Percentiles rank a stretch among this genome's conserved stretches.
These are phyloP conservation scores for Plasmodium berghei DNA, from an alignment of 169 alveolate species.

Conservation along the genomic window DNA sequence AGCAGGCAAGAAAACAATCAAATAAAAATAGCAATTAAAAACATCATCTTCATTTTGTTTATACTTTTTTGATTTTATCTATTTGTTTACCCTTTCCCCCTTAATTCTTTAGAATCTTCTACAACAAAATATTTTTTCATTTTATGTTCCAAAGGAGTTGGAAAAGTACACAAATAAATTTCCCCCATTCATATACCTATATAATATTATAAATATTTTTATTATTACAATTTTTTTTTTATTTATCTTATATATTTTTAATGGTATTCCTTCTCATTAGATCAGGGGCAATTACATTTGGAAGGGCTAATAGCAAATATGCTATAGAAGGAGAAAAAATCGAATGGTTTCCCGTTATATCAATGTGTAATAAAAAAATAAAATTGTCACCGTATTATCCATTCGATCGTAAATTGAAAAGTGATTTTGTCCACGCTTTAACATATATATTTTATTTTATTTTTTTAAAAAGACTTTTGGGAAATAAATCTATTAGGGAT, in stretches of 20 bases:
- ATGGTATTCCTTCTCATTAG: not conserved
- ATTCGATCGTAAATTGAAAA: too few relatives aligned
- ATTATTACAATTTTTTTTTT: not conserved
- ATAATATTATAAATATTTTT: not conserved
- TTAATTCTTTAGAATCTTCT: conserved; percentile 77
- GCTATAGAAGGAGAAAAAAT: conserved; percentile 86
- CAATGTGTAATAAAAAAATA: conserved; percentile 80
- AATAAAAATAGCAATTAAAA: not conserved
- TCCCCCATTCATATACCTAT: not conserved
- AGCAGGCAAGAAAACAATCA: conserved; percentile 47
- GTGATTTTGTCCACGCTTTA: too few relatives aligned
- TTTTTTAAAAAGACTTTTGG: conserved; percentile 87
- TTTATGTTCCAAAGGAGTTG: conserved; percentile 79
- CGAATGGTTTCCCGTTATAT: conserved; percentile 92
- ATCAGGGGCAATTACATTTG: conserved; percentile 84
- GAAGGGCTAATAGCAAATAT: conserved; percentile 90
- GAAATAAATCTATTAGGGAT: conserved; percentile 89
- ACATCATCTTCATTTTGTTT: not conserved
- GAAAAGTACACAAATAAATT: conserved; percentile 5
- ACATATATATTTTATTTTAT: not conserved
- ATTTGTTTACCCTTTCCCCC: not conserved
- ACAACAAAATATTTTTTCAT: conserved; percentile 89
- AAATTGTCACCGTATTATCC: not conserved
- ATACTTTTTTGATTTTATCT: not conserved
- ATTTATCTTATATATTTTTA: conserved; percentile 3